These are phyloP conservation scores for Diplocarpon mali DNA, from an alignment of 2,329 filamentous ascomycete species.

Conservation along the genomic window DNA sequence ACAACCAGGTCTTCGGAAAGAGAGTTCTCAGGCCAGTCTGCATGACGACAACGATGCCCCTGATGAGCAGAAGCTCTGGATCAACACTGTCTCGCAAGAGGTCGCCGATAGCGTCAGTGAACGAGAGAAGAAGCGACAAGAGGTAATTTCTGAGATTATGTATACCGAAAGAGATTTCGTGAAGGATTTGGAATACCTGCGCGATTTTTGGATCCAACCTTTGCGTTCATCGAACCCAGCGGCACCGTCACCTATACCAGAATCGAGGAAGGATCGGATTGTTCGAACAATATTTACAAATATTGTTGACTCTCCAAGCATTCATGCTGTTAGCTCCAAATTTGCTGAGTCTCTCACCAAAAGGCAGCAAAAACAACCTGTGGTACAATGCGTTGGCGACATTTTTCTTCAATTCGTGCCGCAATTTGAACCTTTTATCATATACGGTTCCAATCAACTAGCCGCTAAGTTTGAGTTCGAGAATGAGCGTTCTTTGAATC, in stretches of 20 bases:
- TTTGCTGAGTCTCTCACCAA: constrained; percentile 83
- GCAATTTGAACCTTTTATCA: constrained; percentile 90
- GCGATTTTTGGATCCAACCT: constrained; percentile 97
- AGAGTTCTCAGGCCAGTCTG: constrained; percentile 57
- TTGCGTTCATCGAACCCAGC: constrained; percentile 58
- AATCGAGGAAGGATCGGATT: constrained; percentile 77
- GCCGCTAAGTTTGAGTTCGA: constrained; percentile 98
- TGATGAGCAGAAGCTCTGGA: constrained; percentile 97
- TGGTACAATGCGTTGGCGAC: constrained; percentile 84
- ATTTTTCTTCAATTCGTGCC: constrained; percentile 89
- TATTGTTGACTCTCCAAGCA: constrained; percentile 69
- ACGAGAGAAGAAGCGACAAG: constrained; percentile 91
- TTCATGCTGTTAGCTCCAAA: constrained; percentile 80
- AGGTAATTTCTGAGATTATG: constrained; percentile 96
- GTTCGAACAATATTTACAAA: constrained; percentile 94
- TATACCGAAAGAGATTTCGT: constrained; percentile 98
- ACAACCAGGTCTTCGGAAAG: constrained; percentile 63
- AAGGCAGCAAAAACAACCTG: constrained; percentile 79
- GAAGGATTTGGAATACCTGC: constrained; percentile 93
- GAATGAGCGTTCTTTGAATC: constrained; percentile 81
- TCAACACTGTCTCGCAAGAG: constrained; percentile 95
- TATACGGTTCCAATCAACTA: constrained; percentile 89
- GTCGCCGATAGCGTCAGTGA: constrained; percentile 83
- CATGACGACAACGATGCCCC: constrained; percentile 85
- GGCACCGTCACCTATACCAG: constrained; percentile 71